Evolutionary conservation across 2,329 filamentous ascomycete genomes (phyloP).

Genomic region (Verticillium alfalfae): DNA sequence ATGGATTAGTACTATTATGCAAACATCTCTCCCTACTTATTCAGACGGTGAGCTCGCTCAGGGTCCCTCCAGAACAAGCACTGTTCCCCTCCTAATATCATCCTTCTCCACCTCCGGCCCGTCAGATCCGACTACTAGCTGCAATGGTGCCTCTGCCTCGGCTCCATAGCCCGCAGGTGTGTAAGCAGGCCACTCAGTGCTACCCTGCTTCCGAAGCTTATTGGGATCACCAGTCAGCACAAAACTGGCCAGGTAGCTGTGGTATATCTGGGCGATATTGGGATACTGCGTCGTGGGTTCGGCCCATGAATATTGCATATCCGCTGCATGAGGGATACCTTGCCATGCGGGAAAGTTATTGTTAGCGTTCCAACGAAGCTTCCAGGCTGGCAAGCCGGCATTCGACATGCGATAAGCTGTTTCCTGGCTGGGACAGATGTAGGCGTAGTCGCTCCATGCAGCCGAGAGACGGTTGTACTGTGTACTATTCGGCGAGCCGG

Average conservation of each 20-base stretch:
- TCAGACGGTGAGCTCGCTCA: conserved; percentile 23
- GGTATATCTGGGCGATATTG: conserved; percentile 25
- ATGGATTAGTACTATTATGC: no score
- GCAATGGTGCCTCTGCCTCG: conserved; percentile 16
- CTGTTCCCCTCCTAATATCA: conserved; percentile 20
- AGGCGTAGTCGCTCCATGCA: conserved; percentile 37
- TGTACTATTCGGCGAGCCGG: conserved; percentile 31
- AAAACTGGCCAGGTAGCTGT: conserved; percentile 29
- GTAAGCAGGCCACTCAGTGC: conserved; percentile 18
- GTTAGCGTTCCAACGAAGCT: conserved; percentile 30
- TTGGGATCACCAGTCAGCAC: conserved; percentile 28
- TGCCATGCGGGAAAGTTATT: conserved; percentile 24
- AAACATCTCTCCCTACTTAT: conserved; percentile 23
- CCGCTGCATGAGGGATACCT: conserved; percentile 30
- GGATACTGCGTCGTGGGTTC: conserved; percentile 26
- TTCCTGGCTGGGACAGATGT: conserved; percentile 36
- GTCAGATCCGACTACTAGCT: conserved; percentile 24
- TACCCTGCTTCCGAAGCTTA: conserved; percentile 12
- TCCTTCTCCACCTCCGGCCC: conserved; percentile 25
- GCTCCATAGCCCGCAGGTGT: conserved; percentile 14
- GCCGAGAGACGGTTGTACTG: conserved; percentile 38
- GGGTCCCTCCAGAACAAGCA: conserved; percentile 29
- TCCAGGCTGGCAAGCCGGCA: conserved; percentile 27
- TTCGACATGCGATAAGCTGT: conserved; percentile 31
- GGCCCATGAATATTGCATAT: conserved; percentile 28